Evolutionary conservation across 192 early-diverging fungal species (phyloP), one percentile per base, ranked within the genome.

Genomic region (Allomyces arbusculus): DNA sequence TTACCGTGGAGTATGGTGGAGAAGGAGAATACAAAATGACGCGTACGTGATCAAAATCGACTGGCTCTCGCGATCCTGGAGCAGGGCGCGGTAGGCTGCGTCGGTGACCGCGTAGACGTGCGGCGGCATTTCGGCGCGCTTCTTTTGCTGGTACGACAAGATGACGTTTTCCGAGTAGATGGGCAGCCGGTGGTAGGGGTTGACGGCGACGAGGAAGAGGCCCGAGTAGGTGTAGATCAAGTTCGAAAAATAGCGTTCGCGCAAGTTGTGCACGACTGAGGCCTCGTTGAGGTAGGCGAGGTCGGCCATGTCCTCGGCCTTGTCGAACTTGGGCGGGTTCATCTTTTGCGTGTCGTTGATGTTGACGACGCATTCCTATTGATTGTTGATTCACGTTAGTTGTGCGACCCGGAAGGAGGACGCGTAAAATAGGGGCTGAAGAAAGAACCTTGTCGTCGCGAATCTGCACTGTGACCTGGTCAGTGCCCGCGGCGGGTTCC

Each of bases 241-340:
- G 68, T 97, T 89, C 22, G 87, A 83, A 9, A 86, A 81, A 70
- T 95, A 99, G 64, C 95, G 82, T 70, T 92, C 80, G 40, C 87
- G 79, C 23, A 99, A 79, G 70, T 99, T 99, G 79, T 99, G 92
- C n/a, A 95, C 86, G 11, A 99, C 95, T 6, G 94, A 97, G 9
- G 95, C 89, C 68, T 95, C 94, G 78, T 99, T 99, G 61, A 99
- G 80, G 74, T 94, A 87, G 14, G 92, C 93, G 66, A 99, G 71
- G 61, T 95, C 91, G 22, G 95, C 95, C 94, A 99, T 97, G 76
- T 99, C 95, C 68, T 99, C 95, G 50, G 89, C 91, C 71, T 87
- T 88, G 72, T 99, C 95, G 71, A 99, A 99, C 77, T 99, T 97
- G 67, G 95, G 95, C 65, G 95, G 95, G 64, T 99, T 99, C 89